These are phyloP conservation scores for Tubosaeta brunneosetosa DNA, from an alignment of 768 basidiomycete species.

Conservation along the genomic window DNA sequence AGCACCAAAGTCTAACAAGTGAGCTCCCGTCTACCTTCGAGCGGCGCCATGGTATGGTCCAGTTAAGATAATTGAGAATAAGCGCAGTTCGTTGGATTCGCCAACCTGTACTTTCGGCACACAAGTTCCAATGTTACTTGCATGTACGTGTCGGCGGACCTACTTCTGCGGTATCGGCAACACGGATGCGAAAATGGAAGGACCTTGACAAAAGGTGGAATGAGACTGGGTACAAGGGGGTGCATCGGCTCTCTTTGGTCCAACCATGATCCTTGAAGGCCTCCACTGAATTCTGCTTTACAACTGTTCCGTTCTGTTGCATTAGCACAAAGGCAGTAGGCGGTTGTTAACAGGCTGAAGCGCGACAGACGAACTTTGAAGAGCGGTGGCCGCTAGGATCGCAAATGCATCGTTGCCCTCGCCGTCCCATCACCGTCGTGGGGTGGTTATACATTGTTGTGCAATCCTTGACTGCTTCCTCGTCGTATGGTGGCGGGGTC, in stretches of 20 bases:
- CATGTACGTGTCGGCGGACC: slow-evolving; percentile 92
- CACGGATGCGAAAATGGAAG: slow-evolving; percentile 79
- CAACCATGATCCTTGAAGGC: slow-evolving; percentile 60
- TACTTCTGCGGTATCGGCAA: slow-evolving; percentile 77
- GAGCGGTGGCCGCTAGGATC: slow-evolving; percentile 66
- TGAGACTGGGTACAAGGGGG: slow-evolving; percentile 34
- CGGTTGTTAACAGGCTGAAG: background rate
- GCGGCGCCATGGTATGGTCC: slow-evolving; percentile 90
- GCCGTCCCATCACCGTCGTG: no score
- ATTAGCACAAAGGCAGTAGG: slow-evolving; percentile 32
- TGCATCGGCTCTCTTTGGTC: slow-evolving; percentile 55
- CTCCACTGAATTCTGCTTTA: slow-evolving; percentile 80
- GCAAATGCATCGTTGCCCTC: slow-evolving; percentile 65
- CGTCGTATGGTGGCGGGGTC: no score
- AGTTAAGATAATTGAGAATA: slow-evolving; percentile 58
- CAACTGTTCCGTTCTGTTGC: slow-evolving; percentile 70
- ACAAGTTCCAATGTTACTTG: slow-evolving; percentile 90
- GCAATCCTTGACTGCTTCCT: no score
- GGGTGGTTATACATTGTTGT: no score
- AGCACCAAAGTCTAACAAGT: slow-evolving; percentile 81
- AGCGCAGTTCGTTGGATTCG: slow-evolving; percentile 78
- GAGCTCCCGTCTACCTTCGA: slow-evolving; percentile 83
- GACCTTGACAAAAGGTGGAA: slow-evolving; percentile 54
- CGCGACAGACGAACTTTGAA: slow-evolving; percentile 51
- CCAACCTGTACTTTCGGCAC: slow-evolving; percentile 62